Base-by-base conservation (phyloP, 1,284 basidiomycete species). In the Sutorius eximius region DNA sequence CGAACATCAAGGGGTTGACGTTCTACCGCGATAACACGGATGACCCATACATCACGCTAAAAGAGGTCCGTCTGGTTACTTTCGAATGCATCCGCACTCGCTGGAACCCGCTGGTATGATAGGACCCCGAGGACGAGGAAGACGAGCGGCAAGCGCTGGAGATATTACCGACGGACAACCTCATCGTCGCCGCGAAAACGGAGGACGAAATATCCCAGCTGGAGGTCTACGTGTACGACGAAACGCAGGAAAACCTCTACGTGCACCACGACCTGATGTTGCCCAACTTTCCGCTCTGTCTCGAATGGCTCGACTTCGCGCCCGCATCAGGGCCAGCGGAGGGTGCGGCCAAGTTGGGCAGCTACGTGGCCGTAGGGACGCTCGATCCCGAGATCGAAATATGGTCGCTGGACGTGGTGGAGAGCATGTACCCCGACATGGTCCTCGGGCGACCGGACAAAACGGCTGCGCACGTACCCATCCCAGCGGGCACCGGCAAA, bases 301-400 rank as follows among this genome's bases (percentile, higher is more conserved):
- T 99, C 55, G 97, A 99, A 80, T 99, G 97, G 97, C 87, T 99
- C 60, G 93, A 99, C 73, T 98, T 95, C 20, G 77, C 82, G 16
- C 78, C 80, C 16, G 63, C 75, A 5, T 63, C 73, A 13, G 50
- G 37, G 34, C 34, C 52, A 2, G 45, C 32, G 5, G 58, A 60
- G 1, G 55, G 49, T 1, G 62, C 73, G 22, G 67, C 72, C 13
- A 77, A 76, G 59, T 80, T 83, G 57, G 96, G 96, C 32, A 97
- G 89, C 73, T 98, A 91, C 71, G 87, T 99, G 61, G 97, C 97
- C 2, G 95, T 99, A 15, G 96, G 95, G 11, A 96, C 95, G 4
- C 87, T 99, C 62, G 96, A 99, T 63, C 96, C 96, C 15, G 94
- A 96, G 67, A 98, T 99, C 63, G 97, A 99, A 73, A 95, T 99